Evolutionary conservation across 371 early-diverging fungal species (phyloP), one percentile per base, ranked within the genome.

Genomic region (Saksenaea vasiformis): DNA sequence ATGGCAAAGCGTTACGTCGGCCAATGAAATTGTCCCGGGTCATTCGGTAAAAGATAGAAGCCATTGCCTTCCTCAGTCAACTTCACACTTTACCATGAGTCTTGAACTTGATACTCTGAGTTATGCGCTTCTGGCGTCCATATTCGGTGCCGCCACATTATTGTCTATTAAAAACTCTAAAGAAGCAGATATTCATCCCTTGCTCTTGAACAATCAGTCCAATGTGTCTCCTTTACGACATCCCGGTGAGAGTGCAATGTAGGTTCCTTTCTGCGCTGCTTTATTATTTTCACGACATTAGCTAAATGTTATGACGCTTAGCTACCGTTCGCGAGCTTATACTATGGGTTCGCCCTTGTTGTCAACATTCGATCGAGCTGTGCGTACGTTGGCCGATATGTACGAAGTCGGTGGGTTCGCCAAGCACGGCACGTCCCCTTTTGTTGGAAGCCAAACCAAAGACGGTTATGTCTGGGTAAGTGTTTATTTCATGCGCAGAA

Each of bases 171-270:
- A 79, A 54, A 83, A 82, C 60, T 74, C 85, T 10, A 85, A 86
- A 63, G 77, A 82, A 39, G 89, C 93, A 27, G 94, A 94, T 70
- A 79, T 91, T 22, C 93, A 93, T 67, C 93, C 93, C 19, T 78
- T 91, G 22, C 68, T 89, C 19, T 82, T 93, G 15, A 82, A 89
- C 31, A 82, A 87, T 38, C 95, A 94, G 71, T 76, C 91, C 0
- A 79, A 86, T 37, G 84, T 89, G 28, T 75, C 87, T 43, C 73
- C 74, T 19, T 69, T 86, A 54, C 84, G 93, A 53, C 87, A 86
- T 67, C 71, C 83, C 4, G 83, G 83, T 57, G 93, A 93, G 67
- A 84, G 87, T 10, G 87, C 90, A 17, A 72, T 93, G 57, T 79
- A 58, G 38, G 39, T 26, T 26, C 19, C 56, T 10, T 54, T 36